These are phyloP conservation scores for Sclerotinia nivalis DNA, from an alignment of 2,329 filamentous ascomycete species.

Conservation along the genomic window DNA sequence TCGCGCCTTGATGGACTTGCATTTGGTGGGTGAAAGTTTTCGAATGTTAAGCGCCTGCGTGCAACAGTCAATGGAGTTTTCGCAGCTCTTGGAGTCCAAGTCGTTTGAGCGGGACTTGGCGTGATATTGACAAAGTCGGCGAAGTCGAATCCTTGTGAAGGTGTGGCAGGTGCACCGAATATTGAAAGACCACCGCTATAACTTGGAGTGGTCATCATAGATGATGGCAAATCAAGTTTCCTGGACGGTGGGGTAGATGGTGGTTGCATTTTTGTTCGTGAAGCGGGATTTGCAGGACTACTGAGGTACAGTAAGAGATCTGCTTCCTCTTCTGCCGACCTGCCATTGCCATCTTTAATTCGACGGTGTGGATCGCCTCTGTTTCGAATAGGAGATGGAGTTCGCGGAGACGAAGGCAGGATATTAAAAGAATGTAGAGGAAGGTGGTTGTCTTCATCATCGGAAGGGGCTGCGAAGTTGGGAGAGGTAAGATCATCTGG, in stretches of 20 bases:
- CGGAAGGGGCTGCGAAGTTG: constrained; percentile 64
- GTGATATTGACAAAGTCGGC: constrained; percentile 97
- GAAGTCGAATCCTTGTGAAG: constrained; percentile 85
- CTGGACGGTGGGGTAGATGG: constrained; percentile 77
- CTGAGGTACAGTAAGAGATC: constrained; percentile 82
- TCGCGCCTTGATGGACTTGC: constrained; percentile 31
- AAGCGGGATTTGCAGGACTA: constrained; percentile 69
- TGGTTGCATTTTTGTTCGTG: constrained; percentile 61
- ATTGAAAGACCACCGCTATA: constrained; percentile 64
- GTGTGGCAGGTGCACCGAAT: constrained; percentile 71
- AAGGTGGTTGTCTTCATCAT: constrained; percentile 82
- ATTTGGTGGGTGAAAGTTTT: constrained; percentile 32
- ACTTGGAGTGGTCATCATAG: constrained; percentile 85
- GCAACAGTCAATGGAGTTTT: constrained; percentile 38
- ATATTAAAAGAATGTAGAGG: constrained; percentile 74
- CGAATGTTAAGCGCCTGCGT: constrained; percentile 38
- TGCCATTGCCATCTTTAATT: constrained; percentile 54
- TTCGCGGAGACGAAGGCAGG: constrained; percentile 80
- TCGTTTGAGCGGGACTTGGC: constrained; percentile 86
- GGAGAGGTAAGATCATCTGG: constrained; percentile 61
- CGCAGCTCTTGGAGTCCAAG: constrained; percentile 55
- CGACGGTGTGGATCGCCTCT: constrained; percentile 51
- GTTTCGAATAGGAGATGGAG: constrained; percentile 68
- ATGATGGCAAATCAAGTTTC: constrained; percentile 71
- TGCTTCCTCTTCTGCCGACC: constrained; percentile 75